Conservation (phyloP, 495 filamentous ascomycete genomes). For the Penicillium samsonianum region DNA sequence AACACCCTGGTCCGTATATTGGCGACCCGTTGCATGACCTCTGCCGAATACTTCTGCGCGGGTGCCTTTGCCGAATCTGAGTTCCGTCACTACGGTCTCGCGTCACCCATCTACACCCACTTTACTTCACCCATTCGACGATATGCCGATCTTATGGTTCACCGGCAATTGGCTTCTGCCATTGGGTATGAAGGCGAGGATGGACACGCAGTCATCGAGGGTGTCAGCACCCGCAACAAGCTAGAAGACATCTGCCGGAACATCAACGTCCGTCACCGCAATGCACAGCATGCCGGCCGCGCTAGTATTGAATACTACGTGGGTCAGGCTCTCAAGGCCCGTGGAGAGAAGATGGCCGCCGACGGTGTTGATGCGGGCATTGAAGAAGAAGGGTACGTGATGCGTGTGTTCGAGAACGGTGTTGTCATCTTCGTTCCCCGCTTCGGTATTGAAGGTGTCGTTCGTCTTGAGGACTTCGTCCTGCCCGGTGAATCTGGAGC, state of each 20-base stretch:
- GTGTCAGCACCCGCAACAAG: conserved; percentile 68
- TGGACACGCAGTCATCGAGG: conserved; percentile 63
- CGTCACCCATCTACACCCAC: conserved; percentile 95
- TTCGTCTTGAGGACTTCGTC: conserved; percentile 79
- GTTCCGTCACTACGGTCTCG: conserved; percentile 95
- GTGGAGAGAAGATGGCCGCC: conserved; percentile 55
- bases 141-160: conserved; percentile 91
- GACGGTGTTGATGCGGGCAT: conserved; percentile 45
- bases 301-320: conserved; percentile 97
- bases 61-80: conserved; percentile 90
- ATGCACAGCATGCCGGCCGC: conserved; percentile 91
- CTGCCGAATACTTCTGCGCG: conserved; percentile 95
- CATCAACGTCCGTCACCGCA: conserved; percentile 95
- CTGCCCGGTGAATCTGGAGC: conserved; percentile 60
- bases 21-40: conserved; percentile 98
- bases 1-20: conserved; percentile 97
- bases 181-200: conserved; percentile 79
- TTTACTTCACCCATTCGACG: conserved; percentile 97
- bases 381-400: conserved; percentile 89
- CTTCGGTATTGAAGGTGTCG: conserved; percentile 92
- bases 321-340: conserved; percentile 88
- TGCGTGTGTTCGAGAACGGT: conserved; percentile 95
- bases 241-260: conserved; percentile 95
- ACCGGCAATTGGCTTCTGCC: conserved; percentile 91
- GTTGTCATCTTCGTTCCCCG: conserved; percentile 93